Percentiles rank a stretch among this genome's conserved stretches.
These are phyloP conservation scores for Arthrobotrys iridis DNA, from an alignment of 2,329 filamentous ascomycete species.

Conservation along the genomic window DNA sequence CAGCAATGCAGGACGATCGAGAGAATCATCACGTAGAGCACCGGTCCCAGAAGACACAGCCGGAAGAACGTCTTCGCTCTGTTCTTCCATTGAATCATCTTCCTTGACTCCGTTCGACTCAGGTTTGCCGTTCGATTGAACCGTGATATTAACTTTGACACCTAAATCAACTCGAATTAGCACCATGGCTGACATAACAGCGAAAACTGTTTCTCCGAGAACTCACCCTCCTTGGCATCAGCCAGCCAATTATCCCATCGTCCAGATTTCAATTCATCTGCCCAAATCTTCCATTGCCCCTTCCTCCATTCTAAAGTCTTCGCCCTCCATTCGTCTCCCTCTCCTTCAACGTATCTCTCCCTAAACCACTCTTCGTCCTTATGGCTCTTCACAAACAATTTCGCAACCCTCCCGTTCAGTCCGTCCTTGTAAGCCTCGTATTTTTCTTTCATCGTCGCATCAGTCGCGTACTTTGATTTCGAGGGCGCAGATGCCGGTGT, in stretches of 20 bases:
- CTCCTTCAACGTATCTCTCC: conserved; percentile 88
- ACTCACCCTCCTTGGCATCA: conserved; percentile 56
- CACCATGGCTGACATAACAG: background rate
- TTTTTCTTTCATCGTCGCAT: conserved; percentile 54
- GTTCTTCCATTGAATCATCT: conserved; percentile 72
- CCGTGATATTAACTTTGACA: conserved; percentile 42
- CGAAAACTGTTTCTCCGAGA: background rate
- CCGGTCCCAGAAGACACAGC: conserved; percentile 83
- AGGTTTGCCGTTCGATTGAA: conserved; percentile 38
- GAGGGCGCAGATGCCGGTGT: conserved; percentile 50
- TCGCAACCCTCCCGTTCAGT: conserved; percentile 80
- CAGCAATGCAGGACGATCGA: conserved; percentile 87
- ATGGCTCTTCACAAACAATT: conserved; percentile 88
- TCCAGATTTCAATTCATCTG: conserved; percentile 83
- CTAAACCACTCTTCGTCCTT: conserved; percentile 98
- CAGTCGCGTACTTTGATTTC: conserved; percentile 51
- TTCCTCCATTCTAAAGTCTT: conserved; percentile 83
- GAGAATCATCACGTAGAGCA: conserved; percentile 87
- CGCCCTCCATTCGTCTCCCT: conserved; percentile 76
- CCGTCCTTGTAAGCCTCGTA: conserved; percentile 76
- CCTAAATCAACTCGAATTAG: conserved; percentile 22
- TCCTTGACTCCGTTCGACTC: conserved; percentile 14
- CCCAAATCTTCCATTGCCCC: conserved; percentile 84
- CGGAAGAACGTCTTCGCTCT: conserved; percentile 94
- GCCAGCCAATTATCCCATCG: conserved; percentile 81